phyloP scores from a whole-genome alignment of 2,329 filamentous ascomycete species.

The Aureobasidium namibiae region DNA sequence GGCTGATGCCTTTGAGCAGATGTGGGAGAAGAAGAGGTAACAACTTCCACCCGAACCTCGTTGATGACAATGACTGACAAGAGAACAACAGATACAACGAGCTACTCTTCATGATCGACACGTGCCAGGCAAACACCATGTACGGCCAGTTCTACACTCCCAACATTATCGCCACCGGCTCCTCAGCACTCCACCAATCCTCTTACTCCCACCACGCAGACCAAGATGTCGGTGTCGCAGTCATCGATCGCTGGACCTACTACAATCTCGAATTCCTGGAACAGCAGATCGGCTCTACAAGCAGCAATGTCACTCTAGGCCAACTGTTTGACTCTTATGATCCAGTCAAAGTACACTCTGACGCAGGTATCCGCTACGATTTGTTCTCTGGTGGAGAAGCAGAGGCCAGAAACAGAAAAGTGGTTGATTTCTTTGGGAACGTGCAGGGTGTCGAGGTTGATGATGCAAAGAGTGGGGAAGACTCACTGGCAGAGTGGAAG shows the following conservation, averaged over 20 bases:
- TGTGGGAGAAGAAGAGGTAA: slow-evolving; percentile 97
- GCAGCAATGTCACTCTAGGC: slow-evolving; percentile 80
- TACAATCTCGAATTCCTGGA: slow-evolving; percentile 97
- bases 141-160: slow-evolving; percentile 97
- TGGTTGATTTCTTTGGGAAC: slow-evolving; percentile 98
- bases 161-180: slow-evolving; percentile 97
- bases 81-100: slow-evolving; percentile 61
- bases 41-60: slow-evolving; percentile 15
- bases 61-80: background rate
- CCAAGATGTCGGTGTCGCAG: slow-evolving; percentile 93
- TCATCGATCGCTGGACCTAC: slow-evolving; percentile 98
- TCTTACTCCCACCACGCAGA: slow-evolving; percentile 97
- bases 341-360: slow-evolving; percentile 85
- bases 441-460: slow-evolving; percentile 89
- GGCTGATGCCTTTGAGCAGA: slow-evolving; percentile 95
- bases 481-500: slow-evolving; percentile 34
- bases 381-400: slow-evolving; percentile 81
- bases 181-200: slow-evolving; percentile 88
- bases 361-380: slow-evolving; percentile 88
- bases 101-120: slow-evolving; percentile 99
- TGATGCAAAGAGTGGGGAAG: slow-evolving; percentile 40
- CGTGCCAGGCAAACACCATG: slow-evolving; percentile 98
- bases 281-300: slow-evolving; percentile 75
- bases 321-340: slow-evolving; percentile 96
- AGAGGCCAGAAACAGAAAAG: slow-evolving; percentile 66